phyloP scores from a whole-genome alignment of 768 basidiomycete species.

The Gelatoporia subvermispora region DNA sequence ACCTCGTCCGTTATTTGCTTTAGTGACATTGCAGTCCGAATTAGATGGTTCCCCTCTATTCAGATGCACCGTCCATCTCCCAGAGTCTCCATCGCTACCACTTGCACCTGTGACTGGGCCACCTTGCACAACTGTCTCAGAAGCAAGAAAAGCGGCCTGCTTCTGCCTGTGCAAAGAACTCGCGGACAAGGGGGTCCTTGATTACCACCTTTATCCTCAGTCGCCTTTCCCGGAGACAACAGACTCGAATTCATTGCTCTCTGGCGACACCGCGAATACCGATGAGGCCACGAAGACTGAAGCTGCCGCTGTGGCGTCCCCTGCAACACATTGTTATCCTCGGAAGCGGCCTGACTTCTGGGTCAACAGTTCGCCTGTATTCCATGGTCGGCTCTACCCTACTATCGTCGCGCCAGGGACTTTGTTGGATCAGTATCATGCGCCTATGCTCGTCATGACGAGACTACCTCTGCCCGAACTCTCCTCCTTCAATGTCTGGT shows the following conservation, averaged over 20 bases:
- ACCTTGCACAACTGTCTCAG: background rate
- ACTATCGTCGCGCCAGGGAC: constrained; percentile 41
- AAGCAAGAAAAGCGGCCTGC: constrained; percentile 10
- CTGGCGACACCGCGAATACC: no score
- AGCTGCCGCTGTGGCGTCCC: constrained; percentile 6
- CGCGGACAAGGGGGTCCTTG: no score
- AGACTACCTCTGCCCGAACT: constrained; percentile 60
- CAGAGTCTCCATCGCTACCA: background rate
- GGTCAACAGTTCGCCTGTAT: constrained; percentile 32
- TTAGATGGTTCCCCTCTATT: background rate
- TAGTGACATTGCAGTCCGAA: background rate
- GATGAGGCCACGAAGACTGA: constrained; percentile 2
- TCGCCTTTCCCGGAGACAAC: no score
- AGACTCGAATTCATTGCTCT: no score
- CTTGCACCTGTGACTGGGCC: constrained; percentile 3
- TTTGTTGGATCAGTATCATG: constrained; percentile 31
- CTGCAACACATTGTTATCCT: constrained; percentile 49
- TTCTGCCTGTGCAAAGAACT: constrained; percentile 1
- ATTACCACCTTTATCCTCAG: no score
- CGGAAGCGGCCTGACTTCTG: constrained; percentile 67
- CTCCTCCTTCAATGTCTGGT: constrained; percentile 53
- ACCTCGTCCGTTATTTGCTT: background rate
- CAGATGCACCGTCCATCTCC: constrained; percentile 16
- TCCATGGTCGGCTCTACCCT: constrained; percentile 43
- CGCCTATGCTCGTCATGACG: constrained; percentile 63